Percentiles rank a stretch among this genome's conserved stretches.
These are phyloP conservation scores for Podila minutissima DNA, from an alignment of 192 early-diverging fungal genomes.

Conservation along the genomic window DNA sequence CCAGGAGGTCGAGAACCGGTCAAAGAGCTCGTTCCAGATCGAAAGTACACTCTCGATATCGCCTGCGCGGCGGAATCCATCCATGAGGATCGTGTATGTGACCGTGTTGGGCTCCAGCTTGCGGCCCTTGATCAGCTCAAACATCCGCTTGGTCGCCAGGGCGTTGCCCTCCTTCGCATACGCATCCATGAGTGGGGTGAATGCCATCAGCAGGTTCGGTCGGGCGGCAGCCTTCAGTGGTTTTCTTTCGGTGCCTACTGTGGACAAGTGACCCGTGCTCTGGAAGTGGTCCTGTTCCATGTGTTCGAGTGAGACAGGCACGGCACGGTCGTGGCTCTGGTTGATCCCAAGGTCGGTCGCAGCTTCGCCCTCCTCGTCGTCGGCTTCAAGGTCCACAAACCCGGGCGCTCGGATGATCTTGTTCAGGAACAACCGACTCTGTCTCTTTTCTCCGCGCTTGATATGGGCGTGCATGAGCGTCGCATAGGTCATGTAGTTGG, in stretches of 20 bases:
- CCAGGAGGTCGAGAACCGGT: constrained; percentile 6
- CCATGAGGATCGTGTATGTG: constrained; percentile 60
- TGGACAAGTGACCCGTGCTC: constrained; percentile 7
- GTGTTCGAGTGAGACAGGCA: neutral
- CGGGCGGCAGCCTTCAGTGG: constrained; percentile 19
- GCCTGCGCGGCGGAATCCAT: constrained; percentile 48
- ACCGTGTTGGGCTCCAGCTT: constrained; percentile 38
- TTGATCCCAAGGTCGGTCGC: constrained; percentile 6
- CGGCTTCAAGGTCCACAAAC: constrained; percentile 7
- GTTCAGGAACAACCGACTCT: constrained; percentile 35
- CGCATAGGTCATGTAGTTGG: constrained; percentile 55
- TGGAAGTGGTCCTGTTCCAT: neutral
- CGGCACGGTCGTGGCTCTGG: constrained; percentile 11
- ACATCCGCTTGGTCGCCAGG: constrained; percentile 44
- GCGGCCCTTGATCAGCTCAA: constrained; percentile 50
- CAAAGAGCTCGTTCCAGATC: constrained; percentile 56
- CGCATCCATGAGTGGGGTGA: constrained; percentile 56
- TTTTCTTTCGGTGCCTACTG: constrained; percentile 34
- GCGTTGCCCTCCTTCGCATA: constrained; percentile 45
- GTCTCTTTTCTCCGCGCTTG: constrained; percentile 34
- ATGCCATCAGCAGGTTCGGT: constrained; percentile 41
- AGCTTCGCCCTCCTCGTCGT: constrained; percentile 7
- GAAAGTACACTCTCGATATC: constrained; percentile 55
- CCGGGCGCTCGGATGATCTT: constrained; percentile 36
- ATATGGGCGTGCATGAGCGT: constrained; percentile 55